Evolutionary conservation across 768 basidiomycete species (phyloP).

Genomic region (Serpula lacrymans): DNA sequence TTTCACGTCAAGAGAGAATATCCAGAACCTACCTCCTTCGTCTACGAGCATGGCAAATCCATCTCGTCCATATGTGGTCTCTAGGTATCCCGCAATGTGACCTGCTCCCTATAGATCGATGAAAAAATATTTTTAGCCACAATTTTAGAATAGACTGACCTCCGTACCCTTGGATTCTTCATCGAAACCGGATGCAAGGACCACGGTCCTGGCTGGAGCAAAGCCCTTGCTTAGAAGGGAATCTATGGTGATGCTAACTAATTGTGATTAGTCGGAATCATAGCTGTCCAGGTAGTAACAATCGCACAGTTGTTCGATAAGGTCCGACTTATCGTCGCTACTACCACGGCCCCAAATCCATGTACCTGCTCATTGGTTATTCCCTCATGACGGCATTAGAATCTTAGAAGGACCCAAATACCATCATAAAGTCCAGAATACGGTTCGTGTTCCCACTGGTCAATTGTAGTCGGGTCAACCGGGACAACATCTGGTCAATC

Average conservation of each 20-base stretch:
- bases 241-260: slow-evolving; percentile 42
- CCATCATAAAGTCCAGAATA: slow-evolving; percentile 60
- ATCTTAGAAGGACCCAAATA: slow-evolving; percentile 7
- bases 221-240: slow-evolving; percentile 43
- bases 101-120: slow-evolving; percentile 44
- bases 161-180: slow-evolving; percentile 51
- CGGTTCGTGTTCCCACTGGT: slow-evolving; percentile 55
- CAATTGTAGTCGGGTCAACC: slow-evolving; percentile 47
- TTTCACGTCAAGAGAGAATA: background rate
- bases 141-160: slow-evolving; percentile 26
- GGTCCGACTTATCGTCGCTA: slow-evolving; percentile 67
- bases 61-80: slow-evolving; percentile 59
- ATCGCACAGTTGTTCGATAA: slow-evolving; percentile 52
- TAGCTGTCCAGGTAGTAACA: too few relatives aligned
- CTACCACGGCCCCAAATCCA: slow-evolving; percentile 77
- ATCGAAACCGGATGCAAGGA: slow-evolving; percentile 47
- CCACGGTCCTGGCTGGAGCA: slow-evolving; percentile 39
- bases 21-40: slow-evolving; percentile 61
- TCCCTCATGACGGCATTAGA: background rate
- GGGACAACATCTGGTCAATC: slow-evolving; percentile 57
- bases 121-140: too few relatives aligned
- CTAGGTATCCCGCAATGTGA: slow-evolving; percentile 43
- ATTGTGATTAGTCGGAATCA: background rate
- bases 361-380: slow-evolving; percentile 31
- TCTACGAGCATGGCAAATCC: slow-evolving; percentile 76